Conservation (phyloP, 2,329 filamentous ascomycete species). For the Lasiodiplodia gonubiensis region DNA sequence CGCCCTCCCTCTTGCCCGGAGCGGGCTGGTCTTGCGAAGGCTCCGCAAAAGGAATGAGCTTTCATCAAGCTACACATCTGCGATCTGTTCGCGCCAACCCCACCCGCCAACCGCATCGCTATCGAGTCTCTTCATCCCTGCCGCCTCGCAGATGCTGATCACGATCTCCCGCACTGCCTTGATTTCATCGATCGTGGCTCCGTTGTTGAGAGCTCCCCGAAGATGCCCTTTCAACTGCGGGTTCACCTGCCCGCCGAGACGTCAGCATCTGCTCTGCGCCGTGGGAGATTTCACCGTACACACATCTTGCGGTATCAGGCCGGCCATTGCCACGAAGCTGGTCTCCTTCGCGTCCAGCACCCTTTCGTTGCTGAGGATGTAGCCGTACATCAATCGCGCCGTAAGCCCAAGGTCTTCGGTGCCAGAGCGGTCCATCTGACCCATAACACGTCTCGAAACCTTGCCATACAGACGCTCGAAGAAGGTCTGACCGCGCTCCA, state of each 20-base stretch:
- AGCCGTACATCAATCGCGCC: slow-evolving; percentile 57
- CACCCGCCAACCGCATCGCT: slow-evolving; percentile 46
- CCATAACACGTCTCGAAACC: slow-evolving; percentile 55
- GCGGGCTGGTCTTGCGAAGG: slow-evolving; percentile 3
- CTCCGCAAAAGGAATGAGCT: slow-evolving; percentile 23
- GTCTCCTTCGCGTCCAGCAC: slow-evolving; percentile 56
- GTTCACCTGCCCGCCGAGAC: slow-evolving; percentile 49
- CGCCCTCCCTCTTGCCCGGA: neutral
- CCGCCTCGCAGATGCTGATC: slow-evolving; percentile 54
- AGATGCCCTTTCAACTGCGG: slow-evolving; percentile 61
- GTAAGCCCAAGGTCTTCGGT: slow-evolving; percentile 58
- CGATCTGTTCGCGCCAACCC: slow-evolving; percentile 56
- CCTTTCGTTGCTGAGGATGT: slow-evolving; percentile 55
- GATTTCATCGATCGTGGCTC: slow-evolving; percentile 57
- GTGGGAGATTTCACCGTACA: slow-evolving; percentile 32
- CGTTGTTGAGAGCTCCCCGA: slow-evolving; percentile 57
- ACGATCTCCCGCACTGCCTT: slow-evolving; percentile 55
- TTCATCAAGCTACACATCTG: slow-evolving; percentile 42
- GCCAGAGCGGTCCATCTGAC: slow-evolving; percentile 56
- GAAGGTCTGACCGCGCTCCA: slow-evolving; percentile 54
- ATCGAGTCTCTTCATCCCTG: slow-evolving; percentile 53
- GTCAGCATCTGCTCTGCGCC: neutral
- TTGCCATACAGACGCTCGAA: slow-evolving; percentile 59
- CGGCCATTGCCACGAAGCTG: slow-evolving; percentile 59
- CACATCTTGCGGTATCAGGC: slow-evolving; percentile 59